Conservation (phyloP, 164 flowering plant species). For the Chloranthus sessilifolius region DNA sequence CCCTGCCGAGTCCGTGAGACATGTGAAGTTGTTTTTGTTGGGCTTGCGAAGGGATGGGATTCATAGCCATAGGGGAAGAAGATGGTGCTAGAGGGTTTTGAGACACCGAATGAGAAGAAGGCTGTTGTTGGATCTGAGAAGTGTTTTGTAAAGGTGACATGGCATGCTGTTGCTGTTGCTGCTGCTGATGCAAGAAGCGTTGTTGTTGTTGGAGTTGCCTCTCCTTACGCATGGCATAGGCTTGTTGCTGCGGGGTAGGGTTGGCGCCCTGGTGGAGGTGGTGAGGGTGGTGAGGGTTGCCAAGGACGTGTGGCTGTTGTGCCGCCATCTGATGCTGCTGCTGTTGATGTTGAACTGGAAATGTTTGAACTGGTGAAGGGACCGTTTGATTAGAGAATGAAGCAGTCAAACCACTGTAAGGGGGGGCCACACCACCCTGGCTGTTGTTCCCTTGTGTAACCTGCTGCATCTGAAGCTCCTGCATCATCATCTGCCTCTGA, state of each 20-base stretch:
- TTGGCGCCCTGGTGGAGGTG: constrained; percentile 61
- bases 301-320: constrained; percentile 51
- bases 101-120: constrained; percentile 35
- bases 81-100: constrained; percentile 28
- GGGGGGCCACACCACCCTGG: constrained; percentile 45
- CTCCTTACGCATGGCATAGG: constrained; percentile 61
- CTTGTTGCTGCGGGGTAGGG: constrained; percentile 55
- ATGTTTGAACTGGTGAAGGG: constrained; percentile 49
- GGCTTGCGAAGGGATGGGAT: constrained; percentile 46
- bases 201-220: constrained; percentile 60
- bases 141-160: constrained; percentile 53
- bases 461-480: constrained; percentile 77
- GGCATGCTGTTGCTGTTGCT: constrained; percentile 48
- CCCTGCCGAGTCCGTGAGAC: constrained; percentile 44
- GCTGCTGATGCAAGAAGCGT: constrained; percentile 41
- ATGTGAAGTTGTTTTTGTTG: constrained; percentile 57
- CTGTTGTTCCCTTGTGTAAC: constrained; percentile 57
- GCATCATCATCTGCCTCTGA: constrained; percentile 65
- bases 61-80: constrained; percentile 43
- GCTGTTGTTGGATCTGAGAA: constrained; percentile 50
- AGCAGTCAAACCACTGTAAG: constrained; percentile 55
- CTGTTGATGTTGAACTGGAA: constrained; percentile 61
- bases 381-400: constrained; percentile 57
- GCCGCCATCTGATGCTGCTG: constrained; percentile 60
- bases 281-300: constrained; percentile 56